Evolutionary conservation across 306 rosid genomes (phyloP).

Genomic region (Prosopis cineraria): DNA sequence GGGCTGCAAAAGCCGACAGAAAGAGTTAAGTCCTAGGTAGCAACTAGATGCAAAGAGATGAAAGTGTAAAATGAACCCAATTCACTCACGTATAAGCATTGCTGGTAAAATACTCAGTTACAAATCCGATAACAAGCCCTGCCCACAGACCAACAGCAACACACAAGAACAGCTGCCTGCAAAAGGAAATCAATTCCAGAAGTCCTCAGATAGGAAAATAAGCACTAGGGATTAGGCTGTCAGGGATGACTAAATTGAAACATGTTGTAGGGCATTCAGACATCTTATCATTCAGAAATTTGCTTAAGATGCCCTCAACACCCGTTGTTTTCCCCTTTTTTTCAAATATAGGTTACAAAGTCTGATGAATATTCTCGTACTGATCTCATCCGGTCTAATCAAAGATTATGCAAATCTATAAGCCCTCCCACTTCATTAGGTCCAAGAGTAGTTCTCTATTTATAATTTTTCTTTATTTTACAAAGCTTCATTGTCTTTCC

Average conservation of each 20-base stretch:
- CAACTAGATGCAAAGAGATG: neutral
- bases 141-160: constrained; percentile 57
- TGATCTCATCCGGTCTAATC: neutral
- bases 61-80: neutral
- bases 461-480: neutral
- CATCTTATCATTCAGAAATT: neutral
- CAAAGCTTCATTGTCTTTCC: neutral
- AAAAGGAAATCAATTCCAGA: constrained; percentile 14
- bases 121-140: constrained; percentile 50
- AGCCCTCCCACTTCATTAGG: neutral
- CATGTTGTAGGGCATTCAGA: neutral
- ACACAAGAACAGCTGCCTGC: constrained; percentile 69
- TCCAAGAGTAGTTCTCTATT: neutral
- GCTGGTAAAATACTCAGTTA: constrained; percentile 74
- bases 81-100: constrained; percentile 64
- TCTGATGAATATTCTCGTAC: neutral
- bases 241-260: neutral
- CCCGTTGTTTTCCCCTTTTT: neutral
- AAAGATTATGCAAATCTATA: neutral
- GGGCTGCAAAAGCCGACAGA: constrained; percentile 47
- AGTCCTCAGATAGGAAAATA: neutral
- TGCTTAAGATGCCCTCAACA: neutral
- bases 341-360: neutral
- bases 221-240: neutral
- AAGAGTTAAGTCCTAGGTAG: neutral